These are phyloP conservation scores for Fusarium duplospermum DNA, from an alignment of 2,329 filamentous ascomycete species.

Conservation along the genomic window DNA sequence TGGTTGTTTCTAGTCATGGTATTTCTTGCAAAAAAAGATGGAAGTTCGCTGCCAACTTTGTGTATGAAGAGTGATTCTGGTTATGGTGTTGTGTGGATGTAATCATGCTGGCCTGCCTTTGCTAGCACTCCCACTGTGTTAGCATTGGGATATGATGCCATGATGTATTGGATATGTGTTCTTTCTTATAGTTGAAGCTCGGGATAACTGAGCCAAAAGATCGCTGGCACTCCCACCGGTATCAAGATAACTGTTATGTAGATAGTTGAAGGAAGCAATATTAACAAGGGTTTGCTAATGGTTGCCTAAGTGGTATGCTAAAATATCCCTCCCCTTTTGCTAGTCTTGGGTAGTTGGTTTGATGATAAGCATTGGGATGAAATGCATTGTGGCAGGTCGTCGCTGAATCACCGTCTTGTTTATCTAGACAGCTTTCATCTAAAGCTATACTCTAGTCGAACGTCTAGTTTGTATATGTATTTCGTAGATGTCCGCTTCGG, in stretches of 20 bases:
- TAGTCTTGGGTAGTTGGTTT: background rate
- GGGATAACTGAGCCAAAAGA: too few relatives aligned
- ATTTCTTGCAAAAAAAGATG: slow-evolving; percentile 31
- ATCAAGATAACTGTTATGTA: background rate
- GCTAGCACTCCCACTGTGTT: background rate
- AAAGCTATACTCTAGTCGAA: background rate
- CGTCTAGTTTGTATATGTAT: background rate
- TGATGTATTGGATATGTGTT: too few relatives aligned
- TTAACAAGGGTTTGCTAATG: background rate
- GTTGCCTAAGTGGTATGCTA: background rate
- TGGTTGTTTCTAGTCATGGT: slow-evolving; percentile 30
- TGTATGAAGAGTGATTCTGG: background rate
- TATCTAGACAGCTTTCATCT: background rate
- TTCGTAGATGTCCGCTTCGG: background rate
- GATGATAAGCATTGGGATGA: background rate
- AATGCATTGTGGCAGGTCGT: background rate
- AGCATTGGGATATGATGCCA: too few relatives aligned
- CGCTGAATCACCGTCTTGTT: background rate
- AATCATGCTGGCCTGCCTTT: background rate
- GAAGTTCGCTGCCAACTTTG: slow-evolving; percentile 12
- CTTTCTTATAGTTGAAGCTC: too few relatives aligned
- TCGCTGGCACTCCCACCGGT: background rate
- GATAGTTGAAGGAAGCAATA: background rate
- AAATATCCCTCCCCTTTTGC: background rate
- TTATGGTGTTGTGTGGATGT: background rate